These are phyloP conservation scores for Corymbia maculata DNA, from an alignment of 345 rosid species.

Conservation along the genomic window DNA sequence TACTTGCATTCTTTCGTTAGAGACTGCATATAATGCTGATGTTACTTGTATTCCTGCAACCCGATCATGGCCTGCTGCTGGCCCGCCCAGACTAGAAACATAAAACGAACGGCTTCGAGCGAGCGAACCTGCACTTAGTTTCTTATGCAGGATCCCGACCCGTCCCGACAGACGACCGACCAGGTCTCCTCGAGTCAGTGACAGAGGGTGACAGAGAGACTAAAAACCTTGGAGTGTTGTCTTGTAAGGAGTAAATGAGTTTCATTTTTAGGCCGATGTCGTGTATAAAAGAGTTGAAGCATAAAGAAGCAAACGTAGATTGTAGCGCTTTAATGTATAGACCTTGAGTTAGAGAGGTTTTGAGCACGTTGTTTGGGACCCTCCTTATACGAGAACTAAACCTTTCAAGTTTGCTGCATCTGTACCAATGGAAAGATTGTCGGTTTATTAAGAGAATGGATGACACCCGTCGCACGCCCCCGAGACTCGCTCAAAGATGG, in stretches of 20 bases:
- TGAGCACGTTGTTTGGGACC: neutral
- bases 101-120: neutral
- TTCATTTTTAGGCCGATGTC: neutral
- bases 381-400: neutral
- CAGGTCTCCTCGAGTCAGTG: neutral
- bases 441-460: neutral
- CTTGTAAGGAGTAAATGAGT: neutral
- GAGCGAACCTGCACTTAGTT: neutral
- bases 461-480: neutral
- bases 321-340: neutral
- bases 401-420: neutral
- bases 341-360: neutral
- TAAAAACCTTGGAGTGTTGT: neutral
- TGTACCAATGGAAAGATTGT: neutral
- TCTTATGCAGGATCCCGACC: neutral
- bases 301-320: neutral
- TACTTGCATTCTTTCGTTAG: neutral
- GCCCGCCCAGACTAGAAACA: neutral
- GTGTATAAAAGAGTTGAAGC: neutral
- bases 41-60: neutral
- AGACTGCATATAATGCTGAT: neutral
- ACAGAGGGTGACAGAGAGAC: neutral
- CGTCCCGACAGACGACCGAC: neutral
- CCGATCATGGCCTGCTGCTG: neutral
- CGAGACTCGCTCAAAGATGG: neutral